These are phyloP conservation scores for Wickerhamia fluorescens DNA, from an alignment of 805 yeast genomes.

Conservation along the genomic window DNA sequence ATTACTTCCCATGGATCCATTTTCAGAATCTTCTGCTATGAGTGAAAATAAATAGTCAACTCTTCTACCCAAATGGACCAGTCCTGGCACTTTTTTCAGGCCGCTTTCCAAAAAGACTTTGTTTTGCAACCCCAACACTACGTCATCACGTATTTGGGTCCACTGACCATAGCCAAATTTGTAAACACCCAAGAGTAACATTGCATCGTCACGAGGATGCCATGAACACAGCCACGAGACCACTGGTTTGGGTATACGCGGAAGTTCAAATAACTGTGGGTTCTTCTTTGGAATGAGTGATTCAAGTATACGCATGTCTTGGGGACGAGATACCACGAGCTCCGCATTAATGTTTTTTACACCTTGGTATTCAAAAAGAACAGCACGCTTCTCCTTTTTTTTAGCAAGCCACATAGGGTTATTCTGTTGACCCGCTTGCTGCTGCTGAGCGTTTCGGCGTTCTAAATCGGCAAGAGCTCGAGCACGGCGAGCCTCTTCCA, in stretches of 20 bases:
- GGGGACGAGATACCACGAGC: constrained; percentile 71
- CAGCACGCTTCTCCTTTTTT: constrained; percentile 82
- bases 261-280: constrained; percentile 54
- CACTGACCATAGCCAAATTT: constrained; percentile 97
- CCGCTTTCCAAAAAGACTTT: constrained; percentile 63
- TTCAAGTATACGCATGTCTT: constrained; percentile 67
- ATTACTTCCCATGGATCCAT: no score
- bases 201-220: constrained; percentile 77
- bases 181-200: constrained; percentile 76
- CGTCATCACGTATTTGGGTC: constrained; percentile 93
- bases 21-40: constrained; percentile 51
- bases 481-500: constrained; percentile 58
- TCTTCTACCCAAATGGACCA: constrained; percentile 88
- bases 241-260: constrained; percentile 66
- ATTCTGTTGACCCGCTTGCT: constrained; percentile 49
- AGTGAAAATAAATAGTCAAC: constrained; percentile 77
- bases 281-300: constrained; percentile 46
- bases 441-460: constrained; percentile 10
- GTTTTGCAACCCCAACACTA: constrained; percentile 76
- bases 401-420: constrained; percentile 53
- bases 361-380: constrained; percentile 79
- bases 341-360: constrained; percentile 91
- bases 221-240: constrained; percentile 90
- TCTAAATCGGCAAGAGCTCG: constrained; percentile 53
- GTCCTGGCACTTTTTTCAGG: constrained; percentile 73